These are phyloP conservation scores for Phyllosticta citriasiana DNA, from an alignment of 2,329 filamentous ascomycete genomes.

Conservation along the genomic window DNA sequence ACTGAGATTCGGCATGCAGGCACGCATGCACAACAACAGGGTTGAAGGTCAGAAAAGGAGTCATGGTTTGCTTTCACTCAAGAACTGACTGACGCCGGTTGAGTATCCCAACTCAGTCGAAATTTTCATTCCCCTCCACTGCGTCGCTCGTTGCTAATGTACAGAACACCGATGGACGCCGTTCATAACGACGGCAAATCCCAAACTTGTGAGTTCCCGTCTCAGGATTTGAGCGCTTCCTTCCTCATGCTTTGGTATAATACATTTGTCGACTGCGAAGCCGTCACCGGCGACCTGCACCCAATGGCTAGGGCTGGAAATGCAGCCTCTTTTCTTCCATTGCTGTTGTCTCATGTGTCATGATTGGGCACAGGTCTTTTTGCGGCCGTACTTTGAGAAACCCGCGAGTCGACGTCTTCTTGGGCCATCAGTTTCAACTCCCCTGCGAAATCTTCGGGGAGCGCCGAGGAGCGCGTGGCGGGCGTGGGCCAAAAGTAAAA, in stretches of 20 bases:
- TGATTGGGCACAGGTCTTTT: background rate
- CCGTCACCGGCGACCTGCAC: background rate
- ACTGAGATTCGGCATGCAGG: background rate
- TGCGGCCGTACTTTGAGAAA: background rate
- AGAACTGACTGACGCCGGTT: background rate
- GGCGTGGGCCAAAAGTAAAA: background rate
- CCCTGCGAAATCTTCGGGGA: background rate
- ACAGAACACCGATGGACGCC: background rate
- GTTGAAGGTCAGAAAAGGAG: background rate
- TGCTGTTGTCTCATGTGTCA: background rate
- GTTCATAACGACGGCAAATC: background rate
- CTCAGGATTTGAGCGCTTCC: background rate
- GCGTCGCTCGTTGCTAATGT: background rate
- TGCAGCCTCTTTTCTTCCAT: background rate
- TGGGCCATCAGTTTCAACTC: background rate
- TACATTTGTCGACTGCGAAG: background rate
- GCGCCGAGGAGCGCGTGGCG: background rate
- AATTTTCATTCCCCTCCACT: background rate
- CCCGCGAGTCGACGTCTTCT: background rate
- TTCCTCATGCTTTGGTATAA: background rate
- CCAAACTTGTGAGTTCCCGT: background rate
- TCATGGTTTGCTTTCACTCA: background rate
- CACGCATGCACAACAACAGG: background rate
- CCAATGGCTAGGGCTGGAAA: background rate
- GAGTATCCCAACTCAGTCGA: background rate